Percentiles rank a stretch among this genome's conserved stretches.
Conservation (phyloP, 139 green algal genomes). For the Chlorella sorokiniana region DNA sequence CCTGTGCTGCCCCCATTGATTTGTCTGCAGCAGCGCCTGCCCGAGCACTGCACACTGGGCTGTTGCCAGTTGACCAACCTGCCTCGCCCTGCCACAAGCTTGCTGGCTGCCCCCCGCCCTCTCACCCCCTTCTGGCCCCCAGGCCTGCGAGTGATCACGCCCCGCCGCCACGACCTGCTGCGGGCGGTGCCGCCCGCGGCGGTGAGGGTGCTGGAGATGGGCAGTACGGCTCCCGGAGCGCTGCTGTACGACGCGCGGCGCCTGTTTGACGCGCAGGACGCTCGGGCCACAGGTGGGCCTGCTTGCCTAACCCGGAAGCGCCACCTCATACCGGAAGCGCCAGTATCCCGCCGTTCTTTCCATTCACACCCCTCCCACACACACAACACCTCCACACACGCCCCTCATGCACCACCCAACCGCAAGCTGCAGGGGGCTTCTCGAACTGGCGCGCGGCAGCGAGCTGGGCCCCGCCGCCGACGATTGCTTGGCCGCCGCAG, state of each 20-base stretch:
- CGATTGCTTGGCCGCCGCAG: slow-evolving; percentile 67
- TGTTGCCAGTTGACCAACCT: no score
- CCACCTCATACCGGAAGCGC: no score
- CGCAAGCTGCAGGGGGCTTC: slow-evolving; percentile 52
- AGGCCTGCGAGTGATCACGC: slow-evolving; percentile 72
- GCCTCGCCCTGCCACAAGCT: no score
- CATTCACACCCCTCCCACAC: neutral
- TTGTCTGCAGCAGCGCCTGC: no score
- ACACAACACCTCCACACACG: neutral
- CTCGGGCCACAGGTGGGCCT: slow-evolving; percentile 21
- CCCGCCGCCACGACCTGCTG: slow-evolving; percentile 60
- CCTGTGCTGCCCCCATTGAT: no score
- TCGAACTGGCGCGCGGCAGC: slow-evolving; percentile 54
- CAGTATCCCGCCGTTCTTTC: neutral
- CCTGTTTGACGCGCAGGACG: slow-evolving; percentile 72
- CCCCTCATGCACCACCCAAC: neutral
- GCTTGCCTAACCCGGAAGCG: no score
- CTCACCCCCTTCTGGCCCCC: slow-evolving; percentile 55
- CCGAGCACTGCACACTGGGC: no score
- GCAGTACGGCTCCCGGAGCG: slow-evolving; percentile 52
- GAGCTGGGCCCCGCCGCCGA: slow-evolving; percentile 61
- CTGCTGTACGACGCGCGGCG: slow-evolving; percentile 82
- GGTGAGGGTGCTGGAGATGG: slow-evolving; percentile 42
- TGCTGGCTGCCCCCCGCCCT: neutral
- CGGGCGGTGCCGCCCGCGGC: slow-evolving; percentile 61